Percentiles rank a stretch among this genome's conserved stretches.
These are phyloP conservation scores for Moesziomyces aphidis DNA, from an alignment of 1,284 basidiomycete genomes.

Conservation along the genomic window DNA sequence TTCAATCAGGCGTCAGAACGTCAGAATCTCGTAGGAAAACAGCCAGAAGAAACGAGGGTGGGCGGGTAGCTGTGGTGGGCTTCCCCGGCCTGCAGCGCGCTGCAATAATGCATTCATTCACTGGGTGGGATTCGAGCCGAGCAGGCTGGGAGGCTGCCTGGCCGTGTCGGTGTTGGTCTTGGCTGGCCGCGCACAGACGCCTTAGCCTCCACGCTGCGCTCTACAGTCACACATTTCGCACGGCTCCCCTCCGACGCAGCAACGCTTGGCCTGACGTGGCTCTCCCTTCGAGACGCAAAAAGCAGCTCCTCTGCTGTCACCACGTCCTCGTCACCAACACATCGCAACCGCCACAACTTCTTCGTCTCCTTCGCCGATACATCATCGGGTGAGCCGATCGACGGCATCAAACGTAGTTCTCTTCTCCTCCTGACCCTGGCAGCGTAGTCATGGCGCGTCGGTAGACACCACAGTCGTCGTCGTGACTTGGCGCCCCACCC, in stretches of 20 bases:
- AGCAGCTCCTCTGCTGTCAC: no score
- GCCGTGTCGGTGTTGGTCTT: not conserved
- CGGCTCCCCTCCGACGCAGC: not conserved
- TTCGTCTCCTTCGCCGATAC: not conserved
- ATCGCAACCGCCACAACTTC: not conserved
- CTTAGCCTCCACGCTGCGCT: not conserved
- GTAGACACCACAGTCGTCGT: not conserved
- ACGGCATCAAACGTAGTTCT: not conserved
- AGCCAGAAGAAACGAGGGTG: not conserved
- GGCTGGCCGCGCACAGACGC: not conserved
- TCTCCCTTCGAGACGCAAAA: not conserved
- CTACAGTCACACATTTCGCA: not conserved
- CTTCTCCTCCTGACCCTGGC: not conserved
- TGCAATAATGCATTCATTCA: not conserved
- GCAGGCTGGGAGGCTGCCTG: no score
- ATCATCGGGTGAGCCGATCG: not conserved
- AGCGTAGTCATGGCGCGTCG: not conserved
- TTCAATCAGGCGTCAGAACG: not conserved
- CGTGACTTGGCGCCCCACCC: not conserved
- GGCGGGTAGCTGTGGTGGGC: not conserved
- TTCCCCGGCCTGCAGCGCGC: conserved; percentile 8
- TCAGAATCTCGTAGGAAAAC: no score
- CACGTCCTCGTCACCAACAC: not conserved
- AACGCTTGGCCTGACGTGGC: not conserved
- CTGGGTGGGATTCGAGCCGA: not conserved